These are phyloP conservation scores for Candida michaelii DNA, from an alignment of 805 yeast genomes.

Conservation along the genomic window DNA sequence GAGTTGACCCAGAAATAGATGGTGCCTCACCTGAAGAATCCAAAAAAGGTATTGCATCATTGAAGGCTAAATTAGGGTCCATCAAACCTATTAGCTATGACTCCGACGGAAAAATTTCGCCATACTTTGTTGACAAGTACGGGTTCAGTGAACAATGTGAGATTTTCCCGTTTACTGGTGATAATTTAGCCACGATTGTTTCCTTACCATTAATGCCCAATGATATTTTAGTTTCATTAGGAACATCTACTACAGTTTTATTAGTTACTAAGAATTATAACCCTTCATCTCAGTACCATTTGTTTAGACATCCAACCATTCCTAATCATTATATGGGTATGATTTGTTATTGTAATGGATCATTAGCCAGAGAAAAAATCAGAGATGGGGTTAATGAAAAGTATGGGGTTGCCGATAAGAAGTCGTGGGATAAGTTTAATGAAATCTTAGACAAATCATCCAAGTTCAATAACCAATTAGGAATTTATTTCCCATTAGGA, in stretches of 20 bases:
- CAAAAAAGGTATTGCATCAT: slow-evolving; percentile 33
- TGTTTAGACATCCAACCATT: slow-evolving; percentile 84
- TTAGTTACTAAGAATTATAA: slow-evolving; percentile 74
- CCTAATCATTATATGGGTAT: slow-evolving; percentile 83
- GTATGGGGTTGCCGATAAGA: slow-evolving; percentile 26
- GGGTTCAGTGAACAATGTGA: slow-evolving; percentile 59
- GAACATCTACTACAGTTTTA: slow-evolving; percentile 89
- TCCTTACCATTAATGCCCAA: slow-evolving; percentile 74
- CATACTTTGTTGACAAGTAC: slow-evolving; percentile 63
- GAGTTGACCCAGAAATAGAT: slow-evolving; percentile 47
- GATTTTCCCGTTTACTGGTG: slow-evolving; percentile 83
- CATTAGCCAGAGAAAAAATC: slow-evolving; percentile 78
- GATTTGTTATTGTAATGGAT: slow-evolving; percentile 92
- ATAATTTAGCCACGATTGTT: slow-evolving; percentile 83
- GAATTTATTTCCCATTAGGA: slow-evolving; percentile 84
- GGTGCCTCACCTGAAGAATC: slow-evolving; percentile 21
- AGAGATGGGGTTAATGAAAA: slow-evolving; percentile 60
- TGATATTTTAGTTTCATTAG: slow-evolving; percentile 79
- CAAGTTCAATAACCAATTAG: slow-evolving; percentile 51
- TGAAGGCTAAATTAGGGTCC: slow-evolving; percentile 53
- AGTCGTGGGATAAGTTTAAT: slow-evolving; percentile 64
- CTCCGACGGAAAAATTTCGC: slow-evolving; percentile 51
- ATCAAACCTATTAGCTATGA: slow-evolving; percentile 52
- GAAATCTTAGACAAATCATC: slow-evolving; percentile 44
- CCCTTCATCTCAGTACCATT: slow-evolving; percentile 80